Evolutionary conservation across 1,284 basidiomycete genomes (phyloP), one percentile per base, ranked within the genome.

Genomic region (Cutaneotrichosporon arboriforme): DNA sequence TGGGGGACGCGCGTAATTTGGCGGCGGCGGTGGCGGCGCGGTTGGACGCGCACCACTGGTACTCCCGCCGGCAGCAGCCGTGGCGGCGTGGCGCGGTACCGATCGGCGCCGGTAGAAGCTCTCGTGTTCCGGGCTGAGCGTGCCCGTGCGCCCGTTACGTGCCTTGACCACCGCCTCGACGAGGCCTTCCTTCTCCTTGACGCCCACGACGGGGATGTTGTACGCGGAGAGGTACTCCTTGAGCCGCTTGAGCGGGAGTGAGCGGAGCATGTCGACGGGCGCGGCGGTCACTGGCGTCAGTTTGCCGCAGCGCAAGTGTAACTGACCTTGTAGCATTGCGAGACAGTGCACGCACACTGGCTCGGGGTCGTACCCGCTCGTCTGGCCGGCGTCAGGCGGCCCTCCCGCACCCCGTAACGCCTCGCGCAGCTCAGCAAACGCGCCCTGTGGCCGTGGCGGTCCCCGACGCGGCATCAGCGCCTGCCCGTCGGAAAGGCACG

Each of bases 201-300:
- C 65, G 21, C 67, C 69, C 1, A 70, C 43, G 34, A 60, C 63
- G 5, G 61, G 57, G 20, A 76, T 68, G 46, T 70, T 62, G 52
- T 74, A 76, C 1, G 73, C 73, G 9, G 62, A 60, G 2, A 73
- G 58, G 52, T 75, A 76, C 13, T 69, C 67, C 59, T 75, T 73
- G 31, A 76, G 64, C 15, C 73, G 59, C 55, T 74, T 74, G 20
- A 76, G 48, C 1, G 74, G 73, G 26, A 75, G 51, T 4, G 64
- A 57, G 38, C 74, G 62, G 0, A 76, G 61, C 8, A 63, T 62
- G 9, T 57, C 49, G 13, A 69, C 17, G 13, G 69, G 65, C 0
- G 70, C 72, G 2, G 72, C 64, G 0, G 73, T 74, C 34, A 76
- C 74, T 52, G 38, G 2, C 14, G 46, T 62, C 39, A 64, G 57